phyloP scores from a whole-genome alignment of 371 early-diverging fungal species.

The Zychaea mexicana region DNA sequence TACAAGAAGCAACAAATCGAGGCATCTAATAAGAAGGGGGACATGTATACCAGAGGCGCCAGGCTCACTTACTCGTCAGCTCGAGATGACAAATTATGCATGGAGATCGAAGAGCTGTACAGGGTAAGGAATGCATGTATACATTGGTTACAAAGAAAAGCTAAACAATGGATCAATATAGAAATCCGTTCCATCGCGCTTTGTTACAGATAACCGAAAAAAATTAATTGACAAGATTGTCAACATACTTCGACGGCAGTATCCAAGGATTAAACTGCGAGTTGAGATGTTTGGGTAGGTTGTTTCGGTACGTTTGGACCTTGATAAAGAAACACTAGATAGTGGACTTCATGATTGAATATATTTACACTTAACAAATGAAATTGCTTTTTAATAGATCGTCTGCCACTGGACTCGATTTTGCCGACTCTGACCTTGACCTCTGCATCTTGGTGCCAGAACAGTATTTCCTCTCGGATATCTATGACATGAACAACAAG shows the following conservation, averaged over 20 bases:
- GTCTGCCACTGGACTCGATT: slow-evolving; percentile 25
- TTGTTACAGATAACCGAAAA: not conserved
- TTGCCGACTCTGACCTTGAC: slow-evolving; percentile 31
- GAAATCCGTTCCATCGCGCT: not conserved
- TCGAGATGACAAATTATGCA: no score
- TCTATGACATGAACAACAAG: not conserved
- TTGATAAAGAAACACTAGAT: no score
- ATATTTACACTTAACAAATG: not conserved
- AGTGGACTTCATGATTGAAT: not conserved
- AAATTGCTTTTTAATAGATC: slow-evolving; percentile 25
- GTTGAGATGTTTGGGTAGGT: slow-evolving; percentile 35
- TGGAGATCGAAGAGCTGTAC: not conserved
- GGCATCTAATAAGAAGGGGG: no score
- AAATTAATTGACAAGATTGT: slow-evolving; percentile 1
- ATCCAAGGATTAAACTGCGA: slow-evolving; percentile 12
- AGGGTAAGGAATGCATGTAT: no score
- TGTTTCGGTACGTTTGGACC: no score
- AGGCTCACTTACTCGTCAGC: no score
- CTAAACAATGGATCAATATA: not conserved
- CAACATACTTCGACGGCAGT: slow-evolving; percentile 14
- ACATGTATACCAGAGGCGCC: no score
- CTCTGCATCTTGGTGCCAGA: slow-evolving; percentile 36
- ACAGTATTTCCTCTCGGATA: slow-evolving; percentile 8
- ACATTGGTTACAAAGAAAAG: not conserved
- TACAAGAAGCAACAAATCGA: no score